Conservation (phyloP, 208 protist species). For the Acanthamoeba lenticulata region DNA sequence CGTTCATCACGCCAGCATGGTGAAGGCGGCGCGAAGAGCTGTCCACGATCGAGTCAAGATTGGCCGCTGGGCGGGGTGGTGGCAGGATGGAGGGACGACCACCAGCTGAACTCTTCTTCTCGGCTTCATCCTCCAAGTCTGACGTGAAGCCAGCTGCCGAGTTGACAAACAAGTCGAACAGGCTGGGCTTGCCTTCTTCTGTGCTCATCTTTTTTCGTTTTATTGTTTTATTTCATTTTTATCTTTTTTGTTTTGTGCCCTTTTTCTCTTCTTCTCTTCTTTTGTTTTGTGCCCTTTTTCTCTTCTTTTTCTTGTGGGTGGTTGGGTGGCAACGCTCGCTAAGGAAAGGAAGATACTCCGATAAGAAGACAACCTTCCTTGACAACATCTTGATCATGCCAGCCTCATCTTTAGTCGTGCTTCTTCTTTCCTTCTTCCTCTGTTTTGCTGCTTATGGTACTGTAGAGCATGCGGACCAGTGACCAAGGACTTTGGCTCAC, state of each 20-base stretch:
- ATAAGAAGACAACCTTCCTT: too few relatives aligned
- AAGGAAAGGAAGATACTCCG: too few relatives aligned
- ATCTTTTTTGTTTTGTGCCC: not conserved
- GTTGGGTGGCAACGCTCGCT: too few relatives aligned
- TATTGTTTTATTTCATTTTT: not conserved
- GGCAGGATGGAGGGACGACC: not conserved
- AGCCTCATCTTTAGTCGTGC: too few relatives aligned
- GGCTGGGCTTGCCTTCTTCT: conserved; percentile 15
- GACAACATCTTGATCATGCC: too few relatives aligned
- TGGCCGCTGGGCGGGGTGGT: not conserved
- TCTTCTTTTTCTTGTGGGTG: too few relatives aligned
- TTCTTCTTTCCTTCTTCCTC: too few relatives aligned
- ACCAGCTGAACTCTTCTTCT: not conserved
- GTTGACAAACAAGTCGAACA: conserved; percentile 57
- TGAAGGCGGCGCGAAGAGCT: not conserved
- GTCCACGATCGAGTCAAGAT: not conserved
- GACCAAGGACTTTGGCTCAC: too few relatives aligned
- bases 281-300: not conserved
- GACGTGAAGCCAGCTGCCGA: not conserved
- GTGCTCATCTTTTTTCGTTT: not conserved
- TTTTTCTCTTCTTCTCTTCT: not conserved
- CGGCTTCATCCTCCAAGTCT: conserved; percentile 45
- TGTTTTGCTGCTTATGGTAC: too few relatives aligned
- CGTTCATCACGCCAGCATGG: not conserved
- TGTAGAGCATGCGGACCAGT: too few relatives aligned